Evolutionary conservation across 1,284 basidiomycete genomes (phyloP).

Genomic region (Anthracocystis setariae): DNA sequence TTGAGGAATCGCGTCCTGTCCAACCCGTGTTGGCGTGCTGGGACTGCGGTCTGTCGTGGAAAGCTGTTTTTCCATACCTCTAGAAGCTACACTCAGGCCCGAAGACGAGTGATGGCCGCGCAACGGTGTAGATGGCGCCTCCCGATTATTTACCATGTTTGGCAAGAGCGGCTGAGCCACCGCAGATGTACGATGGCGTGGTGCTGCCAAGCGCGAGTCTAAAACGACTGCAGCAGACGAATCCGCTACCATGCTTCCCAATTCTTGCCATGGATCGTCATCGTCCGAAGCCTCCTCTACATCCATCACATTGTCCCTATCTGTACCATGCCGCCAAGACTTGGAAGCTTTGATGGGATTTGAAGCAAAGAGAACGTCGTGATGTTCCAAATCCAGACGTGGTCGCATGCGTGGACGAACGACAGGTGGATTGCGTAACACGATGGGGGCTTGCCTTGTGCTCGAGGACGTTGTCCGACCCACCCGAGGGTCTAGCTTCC

Average conservation of each 20-base stretch:
- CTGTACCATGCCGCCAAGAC: neutral
- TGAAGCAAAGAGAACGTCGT: slow-evolving; percentile 45
- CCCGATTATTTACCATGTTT: neutral
- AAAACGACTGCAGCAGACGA: slow-evolving; percentile 6
- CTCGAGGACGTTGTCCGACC: slow-evolving; percentile 14
- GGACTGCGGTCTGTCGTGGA: slow-evolving; percentile 18
- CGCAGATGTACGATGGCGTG: slow-evolving; percentile 3
- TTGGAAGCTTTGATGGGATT: slow-evolving; percentile 11
- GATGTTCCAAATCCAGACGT: slow-evolving; percentile 41
- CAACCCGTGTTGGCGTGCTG: slow-evolving; percentile 15
- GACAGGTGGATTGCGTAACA: slow-evolving; percentile 39
- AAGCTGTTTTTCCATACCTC: slow-evolving; percentile 1
- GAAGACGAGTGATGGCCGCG: slow-evolving; percentile 10
- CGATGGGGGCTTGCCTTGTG: slow-evolving; percentile 1
- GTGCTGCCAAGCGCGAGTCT: slow-evolving; percentile 23
- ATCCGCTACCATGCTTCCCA: slow-evolving; percentile 15
- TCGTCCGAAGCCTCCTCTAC: slow-evolving; percentile 13
- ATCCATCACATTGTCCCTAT: neutral
- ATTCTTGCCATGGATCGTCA: slow-evolving; percentile 18
- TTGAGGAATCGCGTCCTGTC: neutral
- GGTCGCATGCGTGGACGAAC: slow-evolving; percentile 25
- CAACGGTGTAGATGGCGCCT: slow-evolving; percentile 4
- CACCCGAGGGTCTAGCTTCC: slow-evolving; percentile 30
- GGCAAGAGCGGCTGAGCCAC: neutral
- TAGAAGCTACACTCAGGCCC: slow-evolving; percentile 6